Conservation (phyloP, 2,329 filamentous ascomycete species). For the Stachybotrys elegans region DNA sequence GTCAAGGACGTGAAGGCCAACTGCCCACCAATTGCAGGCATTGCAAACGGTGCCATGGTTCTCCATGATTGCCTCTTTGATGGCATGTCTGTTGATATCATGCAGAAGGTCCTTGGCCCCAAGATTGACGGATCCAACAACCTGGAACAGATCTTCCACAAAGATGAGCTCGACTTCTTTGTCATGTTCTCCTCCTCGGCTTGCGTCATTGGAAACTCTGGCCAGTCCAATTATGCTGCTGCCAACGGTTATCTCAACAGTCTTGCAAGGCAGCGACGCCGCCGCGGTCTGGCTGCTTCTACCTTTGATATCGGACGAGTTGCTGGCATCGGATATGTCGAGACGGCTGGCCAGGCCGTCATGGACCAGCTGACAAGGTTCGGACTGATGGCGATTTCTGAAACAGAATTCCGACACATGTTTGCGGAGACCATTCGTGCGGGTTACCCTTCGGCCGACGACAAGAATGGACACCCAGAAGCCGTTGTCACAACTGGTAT, state of each 20-base stretch:
- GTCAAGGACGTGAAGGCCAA: constrained; percentile 10
- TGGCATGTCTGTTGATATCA: constrained; percentile 22
- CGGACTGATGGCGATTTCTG: neutral
- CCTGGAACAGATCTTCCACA: constrained; percentile 25
- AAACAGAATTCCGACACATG: neutral
- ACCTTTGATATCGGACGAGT: constrained; percentile 29
- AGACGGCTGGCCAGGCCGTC: neutral
- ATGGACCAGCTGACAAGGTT: neutral
- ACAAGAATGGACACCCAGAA: neutral
- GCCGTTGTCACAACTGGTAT: neutral
- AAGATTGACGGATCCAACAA: constrained; percentile 31
- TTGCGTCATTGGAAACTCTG: constrained; percentile 27
- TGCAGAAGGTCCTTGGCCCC: constrained; percentile 23
- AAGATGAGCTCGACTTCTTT: constrained; percentile 32
- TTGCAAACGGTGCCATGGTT: constrained; percentile 39
- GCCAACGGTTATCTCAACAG: constrained; percentile 31
- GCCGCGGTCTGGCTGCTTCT: constrained; percentile 28
- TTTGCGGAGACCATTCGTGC: constrained; percentile 1
- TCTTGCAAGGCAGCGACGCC: constrained; percentile 20
- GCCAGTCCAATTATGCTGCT: constrained; percentile 32
- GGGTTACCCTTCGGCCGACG: neutral
- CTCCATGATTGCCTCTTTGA: constrained; percentile 28
- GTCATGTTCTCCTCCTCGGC: constrained; percentile 33
- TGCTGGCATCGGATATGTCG: neutral
- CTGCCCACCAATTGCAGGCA: constrained; percentile 32